A percentile compares a stretch with the other conserved stretches of the same genome.
Conservation (phyloP, 1,284 basidiomycete genomes). For the Malassezia restricta region DNA sequence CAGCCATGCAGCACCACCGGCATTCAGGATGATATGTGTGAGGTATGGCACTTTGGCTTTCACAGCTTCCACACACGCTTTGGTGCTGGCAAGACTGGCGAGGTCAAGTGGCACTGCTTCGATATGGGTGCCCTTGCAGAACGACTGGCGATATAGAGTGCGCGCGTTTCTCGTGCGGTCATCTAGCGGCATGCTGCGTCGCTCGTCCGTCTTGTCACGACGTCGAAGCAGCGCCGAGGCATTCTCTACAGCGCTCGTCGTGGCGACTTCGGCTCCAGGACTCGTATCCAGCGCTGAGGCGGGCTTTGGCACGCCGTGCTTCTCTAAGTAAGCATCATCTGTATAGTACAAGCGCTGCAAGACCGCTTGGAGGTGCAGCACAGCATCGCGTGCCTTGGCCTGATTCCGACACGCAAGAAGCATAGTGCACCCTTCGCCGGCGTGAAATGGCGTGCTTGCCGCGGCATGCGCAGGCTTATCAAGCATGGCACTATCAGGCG, state of each 20-base stretch:
- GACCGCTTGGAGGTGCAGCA: slow-evolving; percentile 26
- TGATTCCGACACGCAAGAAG: slow-evolving; percentile 44
- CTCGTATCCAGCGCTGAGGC: neutral
- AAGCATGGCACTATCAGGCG: slow-evolving; percentile 17
- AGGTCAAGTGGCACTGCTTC: slow-evolving; percentile 43
- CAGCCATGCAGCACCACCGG: slow-evolving; percentile 39
- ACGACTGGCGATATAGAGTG: slow-evolving; percentile 30
- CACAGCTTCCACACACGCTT: slow-evolving; percentile 25
- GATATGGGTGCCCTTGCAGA: slow-evolving; percentile 35
- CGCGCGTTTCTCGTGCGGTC: slow-evolving; percentile 28
- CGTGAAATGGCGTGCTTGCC: slow-evolving; percentile 35
- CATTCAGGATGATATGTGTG: slow-evolving; percentile 45
- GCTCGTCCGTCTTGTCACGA: slow-evolving; percentile 12
- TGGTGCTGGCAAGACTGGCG: slow-evolving; percentile 38
- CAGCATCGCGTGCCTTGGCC: slow-evolving; percentile 41
- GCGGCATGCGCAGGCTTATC: slow-evolving; percentile 12
- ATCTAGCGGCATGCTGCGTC: slow-evolving; percentile 13
- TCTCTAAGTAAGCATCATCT: neutral
- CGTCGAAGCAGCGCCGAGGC: slow-evolving; percentile 18
- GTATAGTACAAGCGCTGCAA: slow-evolving; percentile 20
- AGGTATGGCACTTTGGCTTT: slow-evolving; percentile 28
- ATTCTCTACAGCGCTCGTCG: neutral
- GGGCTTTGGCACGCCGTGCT: neutral
- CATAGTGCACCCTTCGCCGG: slow-evolving; percentile 39
- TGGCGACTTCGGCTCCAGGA: slow-evolving; percentile 26